Conservation (phyloP, 2,329 filamentous ascomycete genomes). For the Diaporthe citriasiana region DNA sequence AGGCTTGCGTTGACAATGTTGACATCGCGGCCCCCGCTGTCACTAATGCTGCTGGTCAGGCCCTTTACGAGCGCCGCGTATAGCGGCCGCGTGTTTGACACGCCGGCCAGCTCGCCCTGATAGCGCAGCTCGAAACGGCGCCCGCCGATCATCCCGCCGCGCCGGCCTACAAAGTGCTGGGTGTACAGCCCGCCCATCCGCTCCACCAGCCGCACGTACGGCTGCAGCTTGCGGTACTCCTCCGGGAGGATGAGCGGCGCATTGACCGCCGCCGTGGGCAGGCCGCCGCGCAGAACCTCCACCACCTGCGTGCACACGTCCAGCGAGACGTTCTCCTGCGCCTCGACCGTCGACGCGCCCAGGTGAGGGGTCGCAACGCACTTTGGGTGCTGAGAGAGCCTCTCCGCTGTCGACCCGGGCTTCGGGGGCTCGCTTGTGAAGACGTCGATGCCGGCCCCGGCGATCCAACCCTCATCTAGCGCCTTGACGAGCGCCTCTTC, state of each 20-base stretch:
- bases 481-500: constrained; percentile 80
- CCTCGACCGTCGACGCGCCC: constrained; percentile 84
- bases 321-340: constrained; percentile 86
- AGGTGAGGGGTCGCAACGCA: constrained; percentile 86
- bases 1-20: constrained; percentile 88
- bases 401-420: constrained; percentile 68
- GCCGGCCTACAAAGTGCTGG: constrained; percentile 73
- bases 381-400: constrained; percentile 76
- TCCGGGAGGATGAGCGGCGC: constrained; percentile 85
- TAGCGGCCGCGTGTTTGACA: constrained; percentile 82
- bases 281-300: constrained; percentile 78
- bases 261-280: constrained; percentile 84
- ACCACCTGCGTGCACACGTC: constrained; percentile 87
- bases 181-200: constrained; percentile 85
- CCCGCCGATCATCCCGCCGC: constrained; percentile 66
- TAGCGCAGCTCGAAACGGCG: constrained; percentile 83
- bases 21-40: constrained; percentile 75
- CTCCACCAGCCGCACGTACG: constrained; percentile 82
- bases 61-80: constrained; percentile 86
- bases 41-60: constrained; percentile 77
- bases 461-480: constrained; percentile 78
- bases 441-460: constrained; percentile 84
- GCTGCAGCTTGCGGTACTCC: constrained; percentile 82
- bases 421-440: constrained; percentile 81
- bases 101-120: constrained; percentile 78